These are phyloP conservation scores for Cyberlindnera xylosilytica DNA, from an alignment of 805 yeast species.

Conservation along the genomic window DNA sequence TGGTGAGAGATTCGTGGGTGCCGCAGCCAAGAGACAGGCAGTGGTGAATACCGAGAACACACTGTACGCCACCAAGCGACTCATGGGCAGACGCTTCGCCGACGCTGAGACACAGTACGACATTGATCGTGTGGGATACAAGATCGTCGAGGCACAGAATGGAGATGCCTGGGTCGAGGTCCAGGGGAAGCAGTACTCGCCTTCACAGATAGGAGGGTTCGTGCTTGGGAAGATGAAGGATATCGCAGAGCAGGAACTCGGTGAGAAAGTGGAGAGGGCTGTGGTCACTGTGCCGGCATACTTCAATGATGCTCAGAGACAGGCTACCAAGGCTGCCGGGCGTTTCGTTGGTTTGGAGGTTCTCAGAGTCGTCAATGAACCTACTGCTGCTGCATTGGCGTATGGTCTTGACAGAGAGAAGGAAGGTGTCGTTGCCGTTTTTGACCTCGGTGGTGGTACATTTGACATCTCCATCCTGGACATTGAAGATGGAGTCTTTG, in stretches of 20 bases:
- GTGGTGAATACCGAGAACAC: conserved; percentile 73
- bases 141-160: conserved; percentile 51
- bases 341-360: conserved; percentile 72
- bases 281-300: conserved; percentile 86
- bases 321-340: conserved; percentile 81
- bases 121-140: conserved; percentile 57
- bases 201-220: conserved; percentile 68
- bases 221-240: conserved; percentile 62
- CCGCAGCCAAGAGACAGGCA: conserved; percentile 75
- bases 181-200: conserved; percentile 48
- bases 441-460: conserved; percentile 85
- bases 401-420: conserved; percentile 63
- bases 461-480: conserved; percentile 78
- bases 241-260: conserved; percentile 56
- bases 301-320: conserved; percentile 79
- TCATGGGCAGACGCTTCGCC: conserved; percentile 68
- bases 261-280: conserved; percentile 59
- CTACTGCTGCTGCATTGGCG: conserved; percentile 84
- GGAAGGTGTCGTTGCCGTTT: conserved; percentile 43
- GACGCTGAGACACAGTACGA: conserved; percentile 73
- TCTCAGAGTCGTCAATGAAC: conserved; percentile 75
- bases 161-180: conserved; percentile 67
- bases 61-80: conserved; percentile 76
- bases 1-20: conserved; percentile 53
- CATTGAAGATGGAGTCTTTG: conserved; percentile 78